Evolutionary conservation across 1,284 basidiomycete genomes (phyloP).

Genomic region (Leucoagaricus sp.): DNA sequence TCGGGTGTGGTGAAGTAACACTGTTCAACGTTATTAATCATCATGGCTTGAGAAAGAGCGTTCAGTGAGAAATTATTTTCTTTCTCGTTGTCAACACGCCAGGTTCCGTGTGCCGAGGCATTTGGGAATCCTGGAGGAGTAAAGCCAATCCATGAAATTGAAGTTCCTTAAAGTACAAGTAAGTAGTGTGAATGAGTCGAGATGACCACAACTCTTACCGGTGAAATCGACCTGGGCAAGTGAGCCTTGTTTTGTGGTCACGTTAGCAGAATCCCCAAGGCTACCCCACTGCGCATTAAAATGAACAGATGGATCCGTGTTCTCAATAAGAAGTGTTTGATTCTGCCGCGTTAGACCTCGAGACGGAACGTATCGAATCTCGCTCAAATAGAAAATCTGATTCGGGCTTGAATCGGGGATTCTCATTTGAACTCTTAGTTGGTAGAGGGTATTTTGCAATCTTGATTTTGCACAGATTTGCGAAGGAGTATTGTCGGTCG

Average conservation of each 20-base stretch:
- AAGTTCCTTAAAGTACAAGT: constrained; percentile 9
- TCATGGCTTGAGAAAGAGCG: not conserved
- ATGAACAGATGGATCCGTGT: constrained; percentile 19
- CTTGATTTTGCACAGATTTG: not conserved
- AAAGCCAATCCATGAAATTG: constrained; percentile 17
- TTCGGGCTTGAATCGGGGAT: not conserved
- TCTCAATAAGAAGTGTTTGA: constrained; percentile 18
- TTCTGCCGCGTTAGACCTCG: constrained; percentile 16
- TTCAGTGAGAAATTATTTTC: constrained; percentile 7
- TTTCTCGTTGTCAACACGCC: constrained; percentile 12
- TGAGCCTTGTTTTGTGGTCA: constrained; percentile 19
- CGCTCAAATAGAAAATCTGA: constrained; percentile 26
- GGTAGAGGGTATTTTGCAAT: constrained; percentile 21
- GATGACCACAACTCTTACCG: constrained; percentile 18
- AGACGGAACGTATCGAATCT: constrained; percentile 27
- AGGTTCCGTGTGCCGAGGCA: constrained; percentile 5
- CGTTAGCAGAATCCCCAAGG: constrained; percentile 14
- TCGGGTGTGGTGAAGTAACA: not conserved
- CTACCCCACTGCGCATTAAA: constrained; percentile 21
- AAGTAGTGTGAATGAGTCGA: not conserved
- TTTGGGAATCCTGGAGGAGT: not conserved
- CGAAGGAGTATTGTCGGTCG: not conserved
- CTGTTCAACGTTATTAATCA: not conserved
- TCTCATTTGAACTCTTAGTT: not conserved
- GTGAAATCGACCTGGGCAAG: constrained; percentile 22